These are phyloP conservation scores for Neurospora sublineolata DNA, from an alignment of 495 filamentous ascomycete species.

Conservation along the genomic window DNA sequence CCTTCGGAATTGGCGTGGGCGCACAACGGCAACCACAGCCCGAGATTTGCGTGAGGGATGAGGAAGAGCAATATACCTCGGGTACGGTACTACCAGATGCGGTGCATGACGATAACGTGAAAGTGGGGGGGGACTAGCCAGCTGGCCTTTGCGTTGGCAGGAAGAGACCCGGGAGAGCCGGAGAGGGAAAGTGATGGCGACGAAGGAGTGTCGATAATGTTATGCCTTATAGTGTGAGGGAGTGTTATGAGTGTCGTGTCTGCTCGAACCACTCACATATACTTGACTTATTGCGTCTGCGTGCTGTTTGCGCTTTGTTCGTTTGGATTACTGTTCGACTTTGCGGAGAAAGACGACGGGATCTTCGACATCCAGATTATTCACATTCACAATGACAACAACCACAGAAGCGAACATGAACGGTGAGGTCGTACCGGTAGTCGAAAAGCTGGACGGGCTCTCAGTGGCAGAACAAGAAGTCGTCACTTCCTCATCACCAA, in stretches of 20 bases:
- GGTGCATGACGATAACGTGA: background rate
- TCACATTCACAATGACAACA: background rate
- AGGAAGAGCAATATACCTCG: background rate
- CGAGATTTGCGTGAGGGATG: background rate
- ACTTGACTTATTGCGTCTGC: background rate
- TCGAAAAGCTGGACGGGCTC: conserved; percentile 1
- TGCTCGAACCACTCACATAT: background rate
- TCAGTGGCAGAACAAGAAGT: conserved; percentile 1
- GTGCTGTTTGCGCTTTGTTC: background rate
- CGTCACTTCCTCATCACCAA: background rate
- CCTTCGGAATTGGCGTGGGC: background rate
- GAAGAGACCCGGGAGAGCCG: background rate
- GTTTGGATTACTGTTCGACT: background rate
- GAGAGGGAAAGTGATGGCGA: background rate
- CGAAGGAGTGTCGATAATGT: background rate
- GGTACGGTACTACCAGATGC: background rate
- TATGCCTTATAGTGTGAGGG: background rate
- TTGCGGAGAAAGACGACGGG: background rate
- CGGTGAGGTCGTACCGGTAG: background rate
- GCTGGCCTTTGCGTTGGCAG: background rate
- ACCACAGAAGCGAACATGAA: background rate
- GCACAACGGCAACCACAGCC: background rate
- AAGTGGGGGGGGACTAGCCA: no score
- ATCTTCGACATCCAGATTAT: background rate
- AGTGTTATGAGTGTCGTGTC: background rate